phyloP scores from a whole-genome alignment of 495 filamentous ascomycete genomes.

The Hyaloscypha finlandica region DNA sequence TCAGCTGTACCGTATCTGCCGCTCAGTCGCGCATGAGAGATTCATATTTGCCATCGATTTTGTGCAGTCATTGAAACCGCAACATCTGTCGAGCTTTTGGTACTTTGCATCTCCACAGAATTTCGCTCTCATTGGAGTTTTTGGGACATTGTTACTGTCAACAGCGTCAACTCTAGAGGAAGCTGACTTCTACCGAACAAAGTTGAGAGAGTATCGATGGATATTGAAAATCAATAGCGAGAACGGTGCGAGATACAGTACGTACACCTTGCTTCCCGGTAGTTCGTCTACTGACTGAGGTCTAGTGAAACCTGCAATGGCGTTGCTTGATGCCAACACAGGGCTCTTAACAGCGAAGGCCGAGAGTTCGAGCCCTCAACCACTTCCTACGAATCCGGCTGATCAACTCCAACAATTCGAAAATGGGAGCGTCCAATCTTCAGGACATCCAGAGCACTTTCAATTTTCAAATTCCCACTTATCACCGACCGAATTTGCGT shows the following conservation, averaged over 20 bases:
- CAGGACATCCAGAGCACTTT: conserved; percentile 13
- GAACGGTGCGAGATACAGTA: conserved; percentile 52
- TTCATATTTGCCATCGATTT: conserved; percentile 77
- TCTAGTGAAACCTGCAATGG: conserved; percentile 31
- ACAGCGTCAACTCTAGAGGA: conserved; percentile 83
- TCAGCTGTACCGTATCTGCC: conserved; percentile 88
- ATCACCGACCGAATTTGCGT: conserved; percentile 14
- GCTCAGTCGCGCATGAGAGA: conserved; percentile 80
- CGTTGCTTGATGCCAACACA: conserved; percentile 31
- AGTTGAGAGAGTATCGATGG: conserved; percentile 91
- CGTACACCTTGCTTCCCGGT: background rate
- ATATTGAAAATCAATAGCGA: conserved; percentile 85
- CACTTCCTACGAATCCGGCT: background rate
- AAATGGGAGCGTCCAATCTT: background rate
- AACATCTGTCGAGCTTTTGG: conserved; percentile 77
- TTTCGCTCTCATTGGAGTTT: conserved; percentile 78
- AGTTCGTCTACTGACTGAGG: background rate
- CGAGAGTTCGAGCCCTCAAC: conserved; percentile 3
- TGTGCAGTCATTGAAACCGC: conserved; percentile 69
- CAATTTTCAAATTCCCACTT: conserved; percentile 10
- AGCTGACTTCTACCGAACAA: conserved; percentile 84
- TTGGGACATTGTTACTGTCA: conserved; percentile 78
- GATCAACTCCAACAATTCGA: conserved; percentile 9
- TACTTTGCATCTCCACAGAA: conserved; percentile 79
- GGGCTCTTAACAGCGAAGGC: conserved; percentile 19